phyloP scores from a whole-genome alignment of 2,329 filamentous ascomycete species.

The Phoma sp. region DNA sequence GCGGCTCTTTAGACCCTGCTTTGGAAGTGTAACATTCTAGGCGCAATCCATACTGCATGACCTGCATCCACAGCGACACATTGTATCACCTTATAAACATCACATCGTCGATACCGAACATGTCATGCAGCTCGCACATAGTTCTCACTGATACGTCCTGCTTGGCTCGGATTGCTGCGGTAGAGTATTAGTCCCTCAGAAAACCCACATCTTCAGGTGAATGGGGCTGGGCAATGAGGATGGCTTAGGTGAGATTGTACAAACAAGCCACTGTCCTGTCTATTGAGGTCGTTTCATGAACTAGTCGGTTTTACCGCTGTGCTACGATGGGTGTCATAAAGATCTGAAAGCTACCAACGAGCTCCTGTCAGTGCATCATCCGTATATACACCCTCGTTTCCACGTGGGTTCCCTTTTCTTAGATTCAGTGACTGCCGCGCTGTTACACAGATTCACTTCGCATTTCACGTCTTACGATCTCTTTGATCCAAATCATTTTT shows the following conservation, averaged over 20 bases:
- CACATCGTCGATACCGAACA: not conserved
- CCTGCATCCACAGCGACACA: slow-evolving; percentile 11
- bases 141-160: not conserved
- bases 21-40: not conserved
- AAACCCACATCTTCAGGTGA: not conserved
- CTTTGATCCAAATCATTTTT: too few species aligned
- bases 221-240: not conserved
- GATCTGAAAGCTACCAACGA: not conserved
- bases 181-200: not conserved
- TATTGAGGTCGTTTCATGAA: not conserved
- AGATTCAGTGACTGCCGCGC: not conserved
- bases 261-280: slow-evolving; percentile 8
- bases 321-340: not conserved
- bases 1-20: slow-evolving; percentile 4
- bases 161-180: not conserved
- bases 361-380: not conserved
- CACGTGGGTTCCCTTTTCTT: not conserved
- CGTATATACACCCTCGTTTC: not conserved
- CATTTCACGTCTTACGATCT: too few species aligned
- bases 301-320: not conserved
- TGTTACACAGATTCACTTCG: too few species aligned
- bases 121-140: not conserved
- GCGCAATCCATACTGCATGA: not conserved
- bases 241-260: slow-evolving; percentile 14
- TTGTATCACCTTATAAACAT: not conserved